These are phyloP conservation scores for Penicillium aurantiogriseum DNA, from an alignment of 2,329 filamentous ascomycete species.

Conservation along the genomic window DNA sequence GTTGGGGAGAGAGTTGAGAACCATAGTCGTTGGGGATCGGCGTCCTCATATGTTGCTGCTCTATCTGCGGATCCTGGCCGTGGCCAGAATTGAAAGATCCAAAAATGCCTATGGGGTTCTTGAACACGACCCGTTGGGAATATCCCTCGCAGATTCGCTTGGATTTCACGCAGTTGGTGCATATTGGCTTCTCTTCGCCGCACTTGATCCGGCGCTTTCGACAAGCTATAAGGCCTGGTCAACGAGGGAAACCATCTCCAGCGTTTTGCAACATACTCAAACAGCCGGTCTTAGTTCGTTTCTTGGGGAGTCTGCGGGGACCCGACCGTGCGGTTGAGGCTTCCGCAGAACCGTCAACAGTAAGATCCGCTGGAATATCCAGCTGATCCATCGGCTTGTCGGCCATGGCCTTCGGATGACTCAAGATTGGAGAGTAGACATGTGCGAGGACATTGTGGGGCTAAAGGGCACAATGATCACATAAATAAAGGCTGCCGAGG, in stretches of 20 bases:
- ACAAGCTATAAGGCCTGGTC: conserved; percentile 62
- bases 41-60: conserved; percentile 18
- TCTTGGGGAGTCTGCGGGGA: conserved; percentile 48
- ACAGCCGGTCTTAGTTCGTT: conserved; percentile 88
- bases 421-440: neutral
- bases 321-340: conserved; percentile 18
- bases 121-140: conserved; percentile 43
- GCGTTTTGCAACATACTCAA: conserved; percentile 63
- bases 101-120: conserved; percentile 39
- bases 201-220: conserved; percentile 95
- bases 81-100: conserved; percentile 23
- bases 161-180: conserved; percentile 49
- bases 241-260: conserved; percentile 4
- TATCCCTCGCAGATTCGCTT: conserved; percentile 48
- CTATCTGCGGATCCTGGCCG: conserved; percentile 22
- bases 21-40: conserved; percentile 23
- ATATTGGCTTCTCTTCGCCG: conserved; percentile 68
- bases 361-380: neutral
- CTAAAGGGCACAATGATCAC: neutral
- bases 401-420: neutral
- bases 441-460: conserved; percentile 4
- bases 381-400: neutral
- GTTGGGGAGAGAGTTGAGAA: conserved; percentile 24
- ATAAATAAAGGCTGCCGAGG: conserved; percentile 7
- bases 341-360: conserved; percentile 8